Evolutionary conservation across 768 basidiomycete genomes (phyloP), one percentile per base, ranked within the genome.

Genomic region (Tricholoma flavovirens): DNA sequence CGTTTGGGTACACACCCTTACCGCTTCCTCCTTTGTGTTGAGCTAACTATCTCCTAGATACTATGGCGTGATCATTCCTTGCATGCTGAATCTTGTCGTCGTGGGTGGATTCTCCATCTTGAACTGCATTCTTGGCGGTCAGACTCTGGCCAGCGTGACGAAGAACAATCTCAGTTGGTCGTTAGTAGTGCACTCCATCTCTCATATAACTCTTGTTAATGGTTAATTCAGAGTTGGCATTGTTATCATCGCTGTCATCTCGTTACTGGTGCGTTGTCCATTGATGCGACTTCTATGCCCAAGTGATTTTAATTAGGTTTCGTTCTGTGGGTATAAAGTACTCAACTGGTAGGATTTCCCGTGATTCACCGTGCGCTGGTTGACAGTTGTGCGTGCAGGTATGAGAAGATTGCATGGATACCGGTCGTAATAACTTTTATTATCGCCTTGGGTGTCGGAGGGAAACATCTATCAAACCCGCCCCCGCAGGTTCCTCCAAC

Each of bases 371-470:
- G 24, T 10, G 24, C 5, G 6, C 45, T 2, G 24, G 15, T 15
- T 46, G 45, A 46, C 14, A 7, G 12, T 26, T 26, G 43, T 46
- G 21, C 5, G 4, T 12, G 2, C 42, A 78, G 77, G 75, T 93
- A 89, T 62, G 90, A 91, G 62, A 78, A 83, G 9, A 57, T 87
- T 2, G 75, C 86, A 1, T 92, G 90, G 90, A 76, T 92, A 15
- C 91, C 92, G 0, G 80, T 90, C 15, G 64, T 90, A n/a, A 71
- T 93, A 52, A 80, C 84, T 8, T 91, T 86, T 66, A 60, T 90
- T 30, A 78, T 93, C 52, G 83, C 82, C 8, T 70, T 88, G 11
- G 90, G 87, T 3, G 74, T 89, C n/a, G 83, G 88, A 0, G 90
- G 84, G 0, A 86, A 88, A 59, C 76, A 91, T 60, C 72, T 93